Base-by-base conservation (phyloP, 1,284 basidiomycete species). In the Ustilago vetiveriae region DNA sequence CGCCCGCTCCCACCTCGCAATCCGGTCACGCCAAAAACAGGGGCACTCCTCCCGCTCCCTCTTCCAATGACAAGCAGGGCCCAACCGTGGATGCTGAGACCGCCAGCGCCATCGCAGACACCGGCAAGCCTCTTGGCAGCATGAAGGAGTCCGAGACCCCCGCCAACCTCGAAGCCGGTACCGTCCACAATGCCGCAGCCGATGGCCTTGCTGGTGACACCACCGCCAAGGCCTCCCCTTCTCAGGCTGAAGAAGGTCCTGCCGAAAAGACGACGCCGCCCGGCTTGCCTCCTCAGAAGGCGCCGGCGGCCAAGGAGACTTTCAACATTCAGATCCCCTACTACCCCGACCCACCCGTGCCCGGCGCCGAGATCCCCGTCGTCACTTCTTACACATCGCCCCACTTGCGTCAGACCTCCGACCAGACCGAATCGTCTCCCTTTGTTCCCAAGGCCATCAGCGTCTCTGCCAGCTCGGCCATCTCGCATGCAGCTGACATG, bases 291-390 rank as follows among this genome's bases (percentile, higher is more conserved):
- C 62, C 59, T 29, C 55, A 72, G 16, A 75, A 69, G 44, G 44
- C 62, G 6, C 64, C 69, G 16, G 33, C 52, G n/a, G 50, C 69
- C 35, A 56, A 58, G 35, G 71, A 77, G 54, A 67, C 62, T 13
- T 77, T 79, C 64, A 71, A 76, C 54, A 29, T 79, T 23, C 57
- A 63, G 46, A 70, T 79, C 29, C 77, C 77, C 27, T 75, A 72
- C 53, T 72, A 76, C 57, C 49, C 67, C 26, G 66, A 68, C 42
- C 59, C 66, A 45, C 44, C 70, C 39, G 58, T 64, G 26, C 64
- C 62, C 29, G 60, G 57, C 16, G 47, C 64, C 46, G 42, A 70
- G 24, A 75, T 75, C 44, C 70, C 73, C 36, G 44, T 75, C 32
- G 65, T 75, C 37, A 73, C 73, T 6, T 72, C 73, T 8, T 75